phyloP scores from a whole-genome alignment of 164 flowering plant species.

The Akebia trifoliata region DNA sequence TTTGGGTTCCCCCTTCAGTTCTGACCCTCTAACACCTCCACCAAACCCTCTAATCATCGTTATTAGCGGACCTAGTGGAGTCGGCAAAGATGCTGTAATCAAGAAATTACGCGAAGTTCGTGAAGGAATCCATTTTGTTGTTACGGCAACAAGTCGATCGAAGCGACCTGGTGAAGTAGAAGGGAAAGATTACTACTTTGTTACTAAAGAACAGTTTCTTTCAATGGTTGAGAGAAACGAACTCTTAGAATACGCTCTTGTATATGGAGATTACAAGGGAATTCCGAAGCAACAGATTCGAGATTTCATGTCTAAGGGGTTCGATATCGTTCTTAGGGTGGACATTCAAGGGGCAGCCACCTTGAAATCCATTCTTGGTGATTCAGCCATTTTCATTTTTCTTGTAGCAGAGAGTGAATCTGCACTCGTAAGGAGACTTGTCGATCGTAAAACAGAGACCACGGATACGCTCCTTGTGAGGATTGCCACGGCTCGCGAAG shows the following conservation, averaged over 20 bases:
- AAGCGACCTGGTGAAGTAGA: conserved; percentile 68
- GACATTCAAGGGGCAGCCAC: conserved; percentile 89
- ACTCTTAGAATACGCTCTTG: conserved; percentile 87
- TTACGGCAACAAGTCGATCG: conserved; percentile 80
- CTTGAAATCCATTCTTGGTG: conserved; percentile 52
- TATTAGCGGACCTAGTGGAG: conserved; percentile 93
- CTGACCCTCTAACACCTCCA: conserved; percentile 47
- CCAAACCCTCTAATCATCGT: conserved; percentile 65
- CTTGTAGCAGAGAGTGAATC: conserved; percentile 80
- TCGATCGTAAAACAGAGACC: conserved; percentile 72
- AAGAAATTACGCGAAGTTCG: conserved; percentile 50
- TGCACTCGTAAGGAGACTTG: conserved; percentile 62
- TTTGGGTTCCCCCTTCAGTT: conserved; percentile 52
- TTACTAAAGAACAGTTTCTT: conserved; percentile 68
- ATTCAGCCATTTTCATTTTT: conserved; percentile 72
- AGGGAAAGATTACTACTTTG: conserved; percentile 80
- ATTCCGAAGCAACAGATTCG: conserved; percentile 80
- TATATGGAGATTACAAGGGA: conserved; percentile 96
- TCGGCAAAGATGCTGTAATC: conserved; percentile 86
- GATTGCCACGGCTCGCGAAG: conserved; percentile 76
- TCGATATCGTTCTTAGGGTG: conserved; percentile 76
- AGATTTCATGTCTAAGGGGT: conserved; percentile 72
- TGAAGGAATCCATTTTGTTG: conserved; percentile 69
- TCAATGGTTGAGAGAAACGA: conserved; percentile 64
- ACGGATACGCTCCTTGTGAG: conserved; percentile 62